Percentiles rank a stretch among this genome's conserved stretches.
These are phyloP conservation scores for Solanum pinnatisectum DNA, from an alignment of 257 asterid genomes.

Conservation along the genomic window DNA sequence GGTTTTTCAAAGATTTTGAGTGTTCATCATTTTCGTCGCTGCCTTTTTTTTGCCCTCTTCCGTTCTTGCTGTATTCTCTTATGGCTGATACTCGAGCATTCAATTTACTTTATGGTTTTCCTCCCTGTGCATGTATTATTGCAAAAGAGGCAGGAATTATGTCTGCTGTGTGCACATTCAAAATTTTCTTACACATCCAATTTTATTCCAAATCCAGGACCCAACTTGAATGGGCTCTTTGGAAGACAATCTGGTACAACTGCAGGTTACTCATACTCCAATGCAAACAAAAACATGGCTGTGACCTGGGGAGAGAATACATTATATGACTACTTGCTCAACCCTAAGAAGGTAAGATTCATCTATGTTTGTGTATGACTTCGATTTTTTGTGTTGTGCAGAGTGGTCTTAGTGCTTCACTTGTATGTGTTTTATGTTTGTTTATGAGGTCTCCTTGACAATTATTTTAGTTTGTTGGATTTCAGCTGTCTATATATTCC, in stretches of 20 bases:
- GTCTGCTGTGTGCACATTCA: not conserved
- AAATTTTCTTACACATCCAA: not conserved
- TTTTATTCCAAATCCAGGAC: conserved; percentile 34
- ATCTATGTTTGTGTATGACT: not conserved
- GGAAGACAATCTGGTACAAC: conserved; percentile 96
- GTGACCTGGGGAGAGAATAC: conserved; percentile 86
- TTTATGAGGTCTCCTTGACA: not conserved
- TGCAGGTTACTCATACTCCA: conserved; percentile 83
- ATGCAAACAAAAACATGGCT: conserved; percentile 90
- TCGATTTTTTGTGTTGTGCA: not conserved
- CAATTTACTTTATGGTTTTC: not conserved
- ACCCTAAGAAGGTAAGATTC: conserved; percentile 67
- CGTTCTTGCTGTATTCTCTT: not conserved
- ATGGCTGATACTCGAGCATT: not conserved
- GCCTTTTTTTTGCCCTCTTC: not conserved
- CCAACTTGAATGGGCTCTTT: conserved; percentile 87
- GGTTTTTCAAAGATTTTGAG: not conserved
- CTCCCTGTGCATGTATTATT: not conserved
- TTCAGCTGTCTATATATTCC: not conserved
- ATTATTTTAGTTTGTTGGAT: not conserved
- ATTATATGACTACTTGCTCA: conserved; percentile 82
- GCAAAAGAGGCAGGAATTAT: not conserved
- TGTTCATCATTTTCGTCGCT: not conserved
- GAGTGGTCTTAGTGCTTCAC: not conserved
- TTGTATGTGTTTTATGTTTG: not conserved